Conservation (phyloP, 306 rosid species). For the Vigna reflexopilosa region DNA sequence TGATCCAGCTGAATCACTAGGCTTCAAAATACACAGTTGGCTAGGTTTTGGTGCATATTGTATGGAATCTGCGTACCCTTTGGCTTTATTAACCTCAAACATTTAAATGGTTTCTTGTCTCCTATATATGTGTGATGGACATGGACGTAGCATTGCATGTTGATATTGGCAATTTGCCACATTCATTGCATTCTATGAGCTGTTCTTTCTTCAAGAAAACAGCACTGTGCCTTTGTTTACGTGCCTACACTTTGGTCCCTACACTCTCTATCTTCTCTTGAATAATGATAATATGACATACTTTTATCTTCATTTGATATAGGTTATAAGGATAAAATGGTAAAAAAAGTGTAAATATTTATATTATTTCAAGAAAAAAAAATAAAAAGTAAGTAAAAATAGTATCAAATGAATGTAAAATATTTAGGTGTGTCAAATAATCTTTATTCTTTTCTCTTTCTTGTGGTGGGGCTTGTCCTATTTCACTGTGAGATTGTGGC, state of each 20-base stretch:
- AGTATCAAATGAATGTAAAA: too few species aligned
- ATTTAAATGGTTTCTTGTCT: constrained; percentile 32
- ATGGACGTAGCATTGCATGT: constrained; percentile 37
- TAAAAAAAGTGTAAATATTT: too few species aligned
- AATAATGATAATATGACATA: too few species aligned
- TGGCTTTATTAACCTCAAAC: constrained; percentile 22
- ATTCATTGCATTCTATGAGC: constrained; percentile 45
- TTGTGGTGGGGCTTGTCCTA: not conserved
- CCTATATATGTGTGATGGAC: constrained; percentile 5
- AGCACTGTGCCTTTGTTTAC: constrained; percentile 24
- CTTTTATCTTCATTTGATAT: too few species aligned
- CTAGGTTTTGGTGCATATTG: constrained; percentile 37
- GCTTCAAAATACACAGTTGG: constrained; percentile 47
- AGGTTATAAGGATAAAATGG: too few species aligned
- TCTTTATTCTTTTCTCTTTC: too few species aligned
- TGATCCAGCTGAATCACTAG: not conserved
- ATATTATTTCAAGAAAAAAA: too few species aligned
- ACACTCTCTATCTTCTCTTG: not conserved
- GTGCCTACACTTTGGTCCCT: constrained; percentile 40
- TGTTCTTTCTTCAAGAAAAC: constrained; percentile 34
- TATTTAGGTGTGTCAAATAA: too few species aligned
- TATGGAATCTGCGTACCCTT: constrained; percentile 27
- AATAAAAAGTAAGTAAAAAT: too few species aligned
- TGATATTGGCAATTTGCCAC: constrained; percentile 25
- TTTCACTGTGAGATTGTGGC: not conserved